These are phyloP conservation scores for Puccinellia tenuiflora DNA, from an alignment of 176 grass and related monocot species.

Conservation along the genomic window DNA sequence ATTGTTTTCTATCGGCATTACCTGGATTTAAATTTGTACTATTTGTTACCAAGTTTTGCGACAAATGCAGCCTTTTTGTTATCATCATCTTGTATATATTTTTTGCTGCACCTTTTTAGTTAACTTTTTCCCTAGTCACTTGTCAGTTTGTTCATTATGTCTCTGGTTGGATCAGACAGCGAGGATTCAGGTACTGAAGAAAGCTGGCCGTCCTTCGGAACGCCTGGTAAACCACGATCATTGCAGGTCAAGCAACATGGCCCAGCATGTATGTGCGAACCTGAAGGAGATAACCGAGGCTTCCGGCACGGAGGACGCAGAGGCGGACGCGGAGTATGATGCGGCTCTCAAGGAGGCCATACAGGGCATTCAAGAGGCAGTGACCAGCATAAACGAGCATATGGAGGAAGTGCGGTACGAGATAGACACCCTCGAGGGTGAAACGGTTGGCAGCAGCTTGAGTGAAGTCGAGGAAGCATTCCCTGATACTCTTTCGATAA, in stretches of 20 bases:
- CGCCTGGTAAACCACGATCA: slow-evolving; percentile 55
- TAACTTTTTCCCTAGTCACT: background rate
- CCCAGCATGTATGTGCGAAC: slow-evolving; percentile 64
- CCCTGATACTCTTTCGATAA: slow-evolving; percentile 24
- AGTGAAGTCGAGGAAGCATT: slow-evolving; percentile 28
- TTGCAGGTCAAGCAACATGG: slow-evolving; percentile 45
- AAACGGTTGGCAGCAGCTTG: slow-evolving; percentile 8
- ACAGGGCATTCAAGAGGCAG: slow-evolving; percentile 63
- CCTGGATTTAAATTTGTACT: background rate
- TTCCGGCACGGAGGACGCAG: slow-evolving; percentile 63
- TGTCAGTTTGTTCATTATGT: slow-evolving; percentile 11
- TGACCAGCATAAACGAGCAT: slow-evolving; percentile 78
- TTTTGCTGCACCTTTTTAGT: background rate
- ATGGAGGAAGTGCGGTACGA: slow-evolving; percentile 85
- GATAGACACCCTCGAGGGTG: slow-evolving; percentile 61
- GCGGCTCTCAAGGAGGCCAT: slow-evolving; percentile 75
- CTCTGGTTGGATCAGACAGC: slow-evolving; percentile 45
- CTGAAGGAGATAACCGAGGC: slow-evolving; percentile 79
- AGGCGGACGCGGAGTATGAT: slow-evolving; percentile 66
- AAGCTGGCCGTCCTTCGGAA: slow-evolving; percentile 73
- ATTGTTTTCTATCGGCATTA: background rate
- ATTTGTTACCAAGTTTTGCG: background rate
- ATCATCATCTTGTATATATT: background rate
- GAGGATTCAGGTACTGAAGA: slow-evolving; percentile 82
- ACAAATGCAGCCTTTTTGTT: background rate